Percentiles rank a stretch among this genome's conserved stretches.
Evolutionary conservation across 139 green algal species (phyloP).

Genomic region (Chlorella sorokiniana): DNA sequence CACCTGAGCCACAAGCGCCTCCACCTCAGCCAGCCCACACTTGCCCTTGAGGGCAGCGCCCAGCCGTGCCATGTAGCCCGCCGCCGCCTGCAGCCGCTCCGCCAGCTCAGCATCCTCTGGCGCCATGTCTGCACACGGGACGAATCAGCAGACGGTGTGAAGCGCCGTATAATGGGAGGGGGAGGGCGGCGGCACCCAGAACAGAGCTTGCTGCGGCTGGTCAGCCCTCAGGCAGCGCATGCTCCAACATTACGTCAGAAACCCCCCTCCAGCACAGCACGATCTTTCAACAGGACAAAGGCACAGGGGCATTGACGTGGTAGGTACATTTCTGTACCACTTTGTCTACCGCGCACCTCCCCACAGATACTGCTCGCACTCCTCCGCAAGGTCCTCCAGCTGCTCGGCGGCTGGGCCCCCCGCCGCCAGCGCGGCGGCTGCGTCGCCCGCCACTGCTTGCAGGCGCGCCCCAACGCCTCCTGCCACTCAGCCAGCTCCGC

Average conservation of each 20-base stretch:
- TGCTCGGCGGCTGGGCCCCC: constrained; percentile 29
- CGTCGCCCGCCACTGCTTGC: constrained; percentile 17
- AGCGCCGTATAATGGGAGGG: too few relatives aligned
- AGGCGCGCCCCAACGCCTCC: not conserved
- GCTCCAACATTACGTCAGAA: too few relatives aligned
- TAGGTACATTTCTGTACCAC: too few relatives aligned
- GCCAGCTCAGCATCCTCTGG: constrained; percentile 11
- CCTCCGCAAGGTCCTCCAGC: constrained; percentile 48
- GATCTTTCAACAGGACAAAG: too few relatives aligned
- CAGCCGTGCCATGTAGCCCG: constrained; percentile 38
- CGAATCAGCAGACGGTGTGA: not conserved
- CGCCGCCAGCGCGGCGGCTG: not conserved
- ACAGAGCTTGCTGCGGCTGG: too few relatives aligned
- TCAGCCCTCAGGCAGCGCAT: too few relatives aligned
- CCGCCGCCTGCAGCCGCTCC: constrained; percentile 30
- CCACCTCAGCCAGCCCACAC: constrained; percentile 44
- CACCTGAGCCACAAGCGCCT: constrained; percentile 42
- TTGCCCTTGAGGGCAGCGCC: constrained; percentile 39
- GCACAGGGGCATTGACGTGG: too few relatives aligned
- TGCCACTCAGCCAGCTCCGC: constrained; percentile 26
- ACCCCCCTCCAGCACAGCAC: too few relatives aligned
- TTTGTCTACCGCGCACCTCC: constrained; percentile 33
- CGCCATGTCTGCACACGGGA: not conserved
- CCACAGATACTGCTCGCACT: constrained; percentile 64
- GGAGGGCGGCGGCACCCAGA: too few relatives aligned